A percentile compares a stretch with the other conserved stretches of the same genome.
Conservation (phyloP, 495 filamentous ascomycete genomes). For the Mytilinidion resinicola region DNA sequence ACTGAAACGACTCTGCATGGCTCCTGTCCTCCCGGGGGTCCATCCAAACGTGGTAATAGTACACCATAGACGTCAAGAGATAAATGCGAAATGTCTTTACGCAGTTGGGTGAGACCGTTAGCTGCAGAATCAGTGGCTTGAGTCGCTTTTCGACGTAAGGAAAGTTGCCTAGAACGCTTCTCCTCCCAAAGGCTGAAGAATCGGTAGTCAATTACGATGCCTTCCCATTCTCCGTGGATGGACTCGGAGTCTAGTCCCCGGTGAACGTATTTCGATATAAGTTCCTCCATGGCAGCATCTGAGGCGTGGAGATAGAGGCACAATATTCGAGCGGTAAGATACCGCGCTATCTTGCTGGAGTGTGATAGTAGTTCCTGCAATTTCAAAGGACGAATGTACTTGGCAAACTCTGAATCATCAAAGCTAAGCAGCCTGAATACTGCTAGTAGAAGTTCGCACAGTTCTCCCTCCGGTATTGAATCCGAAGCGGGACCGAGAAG, state of each 20-base stretch:
- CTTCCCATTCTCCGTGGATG: slow-evolving; percentile 69
- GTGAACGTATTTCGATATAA: slow-evolving; percentile 55
- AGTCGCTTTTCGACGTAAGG: too few species aligned
- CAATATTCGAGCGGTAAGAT: slow-evolving; percentile 73
- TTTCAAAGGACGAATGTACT: slow-evolving; percentile 55
- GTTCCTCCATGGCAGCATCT: slow-evolving; percentile 65
- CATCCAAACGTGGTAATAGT: slow-evolving; percentile 60
- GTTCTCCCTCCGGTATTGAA: neutral
- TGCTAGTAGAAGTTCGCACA: slow-evolving; percentile 51
- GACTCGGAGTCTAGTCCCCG: slow-evolving; percentile 41
- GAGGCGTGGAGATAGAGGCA: slow-evolving; percentile 73
- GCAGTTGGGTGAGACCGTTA: neutral
- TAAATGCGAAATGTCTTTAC: slow-evolving; percentile 37
- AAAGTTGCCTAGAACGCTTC: slow-evolving; percentile 32
- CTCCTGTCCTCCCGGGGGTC: slow-evolving; percentile 37
- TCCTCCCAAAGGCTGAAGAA: slow-evolving; percentile 82
- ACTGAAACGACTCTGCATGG: slow-evolving; percentile 56
- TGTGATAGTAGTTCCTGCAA: slow-evolving; percentile 64
- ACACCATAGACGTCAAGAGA: slow-evolving; percentile 54
- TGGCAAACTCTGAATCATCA: slow-evolving; percentile 58
- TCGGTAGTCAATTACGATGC: slow-evolving; percentile 68
- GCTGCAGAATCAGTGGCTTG: too few species aligned
- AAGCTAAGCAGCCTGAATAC: slow-evolving; percentile 71
- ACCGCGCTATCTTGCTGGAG: slow-evolving; percentile 55
- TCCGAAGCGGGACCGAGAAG: slow-evolving; percentile 35